Conservation (phyloP, 179 eudicot species). For the Vitellaria paradoxa region DNA sequence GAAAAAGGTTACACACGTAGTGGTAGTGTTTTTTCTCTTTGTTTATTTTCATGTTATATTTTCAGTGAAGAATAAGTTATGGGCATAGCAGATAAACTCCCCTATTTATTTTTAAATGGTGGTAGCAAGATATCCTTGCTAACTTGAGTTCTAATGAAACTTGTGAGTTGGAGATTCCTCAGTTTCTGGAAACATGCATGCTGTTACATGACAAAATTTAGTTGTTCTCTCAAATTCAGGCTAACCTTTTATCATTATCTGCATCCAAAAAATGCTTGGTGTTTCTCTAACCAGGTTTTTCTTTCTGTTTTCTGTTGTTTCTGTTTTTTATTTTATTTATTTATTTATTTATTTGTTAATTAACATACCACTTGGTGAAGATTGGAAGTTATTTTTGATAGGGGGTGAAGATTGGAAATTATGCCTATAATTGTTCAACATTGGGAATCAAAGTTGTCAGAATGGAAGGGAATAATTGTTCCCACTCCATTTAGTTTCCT, state of each 20-base stretch:
- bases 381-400: not conserved
- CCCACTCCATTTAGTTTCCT: not conserved
- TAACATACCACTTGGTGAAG: not conserved
- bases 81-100: not conserved
- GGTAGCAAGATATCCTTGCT: not conserved
- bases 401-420: not conserved
- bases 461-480: no score
- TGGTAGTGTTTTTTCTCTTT: not conserved
- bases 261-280: not conserved
- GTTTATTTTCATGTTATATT: not conserved
- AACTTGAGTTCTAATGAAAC: not conserved
- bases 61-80: not conserved
- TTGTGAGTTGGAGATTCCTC: not conserved
- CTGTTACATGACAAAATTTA: not conserved
- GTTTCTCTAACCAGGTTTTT: not conserved
- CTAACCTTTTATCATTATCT: not conserved
- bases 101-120: not conserved
- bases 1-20: not conserved
- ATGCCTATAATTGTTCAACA: not conserved
- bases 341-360: not conserved
- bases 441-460: no score
- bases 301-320: not conserved
- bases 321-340: not conserved
- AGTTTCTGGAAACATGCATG: conserved; percentile 7
- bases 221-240: not conserved